Percentiles rank a stretch among this genome's conserved stretches.
Conservation (phyloP, 192 early-diverging fungal genomes). For the Powellomyces hirtus region DNA sequence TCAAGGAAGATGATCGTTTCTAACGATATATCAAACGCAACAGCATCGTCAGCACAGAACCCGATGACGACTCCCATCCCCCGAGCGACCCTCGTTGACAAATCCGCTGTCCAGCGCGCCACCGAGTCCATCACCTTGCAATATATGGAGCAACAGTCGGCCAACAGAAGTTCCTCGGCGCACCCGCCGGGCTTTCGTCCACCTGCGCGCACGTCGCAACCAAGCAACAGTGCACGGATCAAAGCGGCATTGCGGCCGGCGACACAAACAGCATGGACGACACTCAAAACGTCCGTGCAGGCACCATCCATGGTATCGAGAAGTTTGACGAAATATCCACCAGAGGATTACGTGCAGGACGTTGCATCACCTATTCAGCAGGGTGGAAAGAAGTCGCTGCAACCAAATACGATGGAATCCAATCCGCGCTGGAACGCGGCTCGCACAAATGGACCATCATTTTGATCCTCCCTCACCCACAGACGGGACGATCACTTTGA, state of each 20-base stretch:
- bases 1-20: neutral
- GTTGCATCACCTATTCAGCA: neutral
- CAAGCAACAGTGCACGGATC: neutral
- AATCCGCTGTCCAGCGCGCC: constrained; percentile 5
- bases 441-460: neutral
- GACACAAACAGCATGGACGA: neutral
- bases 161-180: neutral
- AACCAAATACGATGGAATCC: neutral
- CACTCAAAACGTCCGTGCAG: neutral
- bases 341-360: neutral
- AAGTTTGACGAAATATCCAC: neutral
- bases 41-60: neutral
- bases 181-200: neutral
- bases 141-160: constrained; percentile 14
- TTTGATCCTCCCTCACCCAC: too few species aligned
- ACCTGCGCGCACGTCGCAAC: neutral
- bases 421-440: neutral
- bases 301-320: neutral
- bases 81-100: neutral
- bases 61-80: constrained; percentile 1
- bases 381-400: neutral
- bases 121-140: neutral
- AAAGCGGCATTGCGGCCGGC: neutral
- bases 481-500: too few species aligned
- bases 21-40: neutral